phyloP scores from a whole-genome alignment of 495 filamentous ascomycete genomes.

The Astrocystis sublimbata region DNA sequence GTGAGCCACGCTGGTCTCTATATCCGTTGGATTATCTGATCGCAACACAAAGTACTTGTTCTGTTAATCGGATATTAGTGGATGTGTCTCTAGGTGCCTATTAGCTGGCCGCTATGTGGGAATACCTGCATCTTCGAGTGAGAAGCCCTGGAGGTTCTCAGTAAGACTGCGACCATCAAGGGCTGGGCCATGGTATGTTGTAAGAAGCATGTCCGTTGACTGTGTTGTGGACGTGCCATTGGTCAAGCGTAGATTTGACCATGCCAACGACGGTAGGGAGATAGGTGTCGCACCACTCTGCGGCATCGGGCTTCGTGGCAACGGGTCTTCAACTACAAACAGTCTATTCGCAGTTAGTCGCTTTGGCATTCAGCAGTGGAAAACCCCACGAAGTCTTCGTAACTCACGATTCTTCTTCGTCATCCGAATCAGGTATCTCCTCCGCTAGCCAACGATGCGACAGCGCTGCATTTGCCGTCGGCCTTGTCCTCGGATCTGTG shows the following conservation, averaged over 20 bases:
- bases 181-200: background rate
- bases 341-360: background rate
- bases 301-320: background rate
- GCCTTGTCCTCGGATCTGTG: background rate
- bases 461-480: background rate
- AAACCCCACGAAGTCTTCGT: background rate
- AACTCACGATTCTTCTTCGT: slow-evolving; percentile 4
- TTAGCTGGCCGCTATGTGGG: background rate
- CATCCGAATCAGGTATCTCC: slow-evolving; percentile 5
- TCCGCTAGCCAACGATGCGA: background rate
- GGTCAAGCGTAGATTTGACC: background rate
- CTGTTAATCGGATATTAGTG: background rate
- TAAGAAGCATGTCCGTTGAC: background rate
- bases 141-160: background rate
- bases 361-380: background rate
- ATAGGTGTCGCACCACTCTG: background rate
- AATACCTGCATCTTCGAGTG: background rate
- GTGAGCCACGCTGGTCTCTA: slow-evolving; percentile 3
- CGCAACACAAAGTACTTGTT: slow-evolving; percentile 4
- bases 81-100: background rate
- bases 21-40: slow-evolving; percentile 5
- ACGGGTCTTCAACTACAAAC: background rate
- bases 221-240: background rate
- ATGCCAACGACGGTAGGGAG: slow-evolving; percentile 1
- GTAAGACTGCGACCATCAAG: background rate